Evolutionary conservation across 2,329 filamentous ascomycete genomes (phyloP), one percentile per base, ranked within the genome.

Genomic region (Dichotomopilus funicola): DNA sequence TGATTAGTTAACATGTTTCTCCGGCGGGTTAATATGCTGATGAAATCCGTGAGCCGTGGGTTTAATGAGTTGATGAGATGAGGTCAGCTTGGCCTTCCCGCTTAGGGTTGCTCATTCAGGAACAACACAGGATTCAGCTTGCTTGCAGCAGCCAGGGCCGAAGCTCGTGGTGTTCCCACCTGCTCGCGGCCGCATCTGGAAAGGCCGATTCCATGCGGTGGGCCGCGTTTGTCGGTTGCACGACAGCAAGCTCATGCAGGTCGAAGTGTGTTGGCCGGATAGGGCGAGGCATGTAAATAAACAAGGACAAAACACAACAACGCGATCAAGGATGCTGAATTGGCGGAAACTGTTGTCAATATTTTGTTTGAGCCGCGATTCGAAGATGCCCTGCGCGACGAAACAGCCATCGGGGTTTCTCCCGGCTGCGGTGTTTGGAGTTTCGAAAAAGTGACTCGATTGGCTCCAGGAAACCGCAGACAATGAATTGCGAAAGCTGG

Each of bases 191-290:
- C 36, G 44, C 27, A 10, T 35, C 19, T 8, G 34, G 36, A 48
- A 48, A 47, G 27, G 27, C 19, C 44, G 3, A 38, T 53, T 48
- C 51, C 19, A 53, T 53, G 51, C 51, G 36, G 6, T 36, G 44
- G 44, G 37, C 51, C 51, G 51, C 13, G 31, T 27, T 53, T 40
- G 40, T 31, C 19, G 51, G 51, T 53, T 38, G 51, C 51, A 53
- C 37, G 11, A 38, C 27, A 9, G 27, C 33, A 27, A 27, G 19
- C 19, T 27, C 19, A 27, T 27, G 19, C 19, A 27, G 19, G 19
- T 27, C 19, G 19, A 27, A 27, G 19, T 27, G 19, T 27, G 19
- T 27, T 27, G 19, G 19, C 19, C 19, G 19, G 19, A 27, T 3
- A 27, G 19, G 19, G 19, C 19, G 19, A 27, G 19, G 2, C 19